These are phyloP conservation scores for Tuctoria greenei DNA, from an alignment of 176 grass and related monocot species.

Conservation along the genomic window DNA sequence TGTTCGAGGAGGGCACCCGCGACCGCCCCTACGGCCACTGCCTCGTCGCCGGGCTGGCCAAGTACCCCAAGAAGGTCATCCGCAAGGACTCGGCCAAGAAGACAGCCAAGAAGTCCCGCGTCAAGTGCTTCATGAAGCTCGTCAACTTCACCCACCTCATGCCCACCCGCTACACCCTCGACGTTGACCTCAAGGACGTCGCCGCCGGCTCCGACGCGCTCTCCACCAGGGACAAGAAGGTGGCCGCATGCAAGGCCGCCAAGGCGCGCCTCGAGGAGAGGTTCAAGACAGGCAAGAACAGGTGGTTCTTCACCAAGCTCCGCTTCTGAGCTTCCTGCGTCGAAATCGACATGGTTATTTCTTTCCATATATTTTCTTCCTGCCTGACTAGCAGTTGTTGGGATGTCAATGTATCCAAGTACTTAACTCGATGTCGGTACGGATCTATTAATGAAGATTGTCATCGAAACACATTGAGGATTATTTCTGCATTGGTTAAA, in stretches of 20 bases:
- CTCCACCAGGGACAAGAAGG: conserved; percentile 53
- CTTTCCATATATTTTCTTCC: conserved; percentile 12
- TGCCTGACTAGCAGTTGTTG: not conserved
- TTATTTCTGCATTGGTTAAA: not conserved
- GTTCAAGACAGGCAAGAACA: conserved; percentile 72
- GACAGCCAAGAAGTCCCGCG: conserved; percentile 69
- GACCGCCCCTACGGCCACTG: conserved; percentile 68
- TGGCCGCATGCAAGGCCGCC: conserved; percentile 59
- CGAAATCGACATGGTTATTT: not conserved
- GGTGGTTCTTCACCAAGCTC: conserved; percentile 79
- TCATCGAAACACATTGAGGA: not conserved
- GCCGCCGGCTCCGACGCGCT: conserved; percentile 38
- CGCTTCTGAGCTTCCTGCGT: conserved; percentile 33
- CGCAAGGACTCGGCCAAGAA: conserved; percentile 69
- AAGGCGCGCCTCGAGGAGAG: conserved; percentile 63
- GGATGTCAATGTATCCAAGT: not conserved
- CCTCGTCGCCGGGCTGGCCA: conserved; percentile 56
- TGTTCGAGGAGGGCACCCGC: conserved; percentile 69
- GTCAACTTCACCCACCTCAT: conserved; percentile 83
- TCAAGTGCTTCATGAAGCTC: conserved; percentile 72
- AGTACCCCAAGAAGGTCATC: conserved; percentile 71
- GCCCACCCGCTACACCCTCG: conserved; percentile 69
- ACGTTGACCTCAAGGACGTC: conserved; percentile 65
- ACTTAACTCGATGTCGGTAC: conserved; percentile 8
- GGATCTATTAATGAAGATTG: conserved; percentile 14